Percentiles rank a stretch among this genome's conserved stretches.
Evolutionary conservation across 1,284 basidiomycete species (phyloP).

Genomic region (Austropuccinia psidii): DNA sequence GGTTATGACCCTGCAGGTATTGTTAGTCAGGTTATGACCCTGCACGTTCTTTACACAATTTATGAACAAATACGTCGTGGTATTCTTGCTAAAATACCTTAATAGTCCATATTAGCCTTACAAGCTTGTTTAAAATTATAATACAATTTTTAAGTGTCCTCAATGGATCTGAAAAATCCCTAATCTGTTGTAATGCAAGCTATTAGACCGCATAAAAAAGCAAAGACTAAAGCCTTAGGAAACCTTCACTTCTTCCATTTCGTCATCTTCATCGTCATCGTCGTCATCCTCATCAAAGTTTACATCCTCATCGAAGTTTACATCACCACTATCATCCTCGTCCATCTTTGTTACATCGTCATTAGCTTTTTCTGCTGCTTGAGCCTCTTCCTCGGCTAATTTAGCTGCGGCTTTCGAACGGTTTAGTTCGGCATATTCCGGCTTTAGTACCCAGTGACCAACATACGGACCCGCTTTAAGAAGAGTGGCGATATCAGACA

Average conservation of each 20-base stretch:
- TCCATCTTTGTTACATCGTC: not conserved
- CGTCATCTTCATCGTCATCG: slow-evolving; percentile 19
- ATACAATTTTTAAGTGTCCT: no score
- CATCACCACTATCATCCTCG: slow-evolving; percentile 32
- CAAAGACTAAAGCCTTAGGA: no score
- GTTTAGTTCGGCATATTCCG: slow-evolving; percentile 33
- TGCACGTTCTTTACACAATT: no score
- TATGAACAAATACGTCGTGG: no score
- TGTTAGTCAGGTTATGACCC: no score
- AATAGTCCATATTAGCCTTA: no score
- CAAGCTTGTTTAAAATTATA: no score
- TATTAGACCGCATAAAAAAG: no score
- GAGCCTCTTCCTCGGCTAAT: slow-evolving; percentile 23
- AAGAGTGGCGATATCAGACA: slow-evolving; percentile 70
- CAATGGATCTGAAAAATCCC: no score
- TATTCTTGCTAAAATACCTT: no score
- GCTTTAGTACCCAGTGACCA: slow-evolving; percentile 49
- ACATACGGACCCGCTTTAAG: slow-evolving; percentile 64
- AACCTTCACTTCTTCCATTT: slow-evolving; percentile 30
- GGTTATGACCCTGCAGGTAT: no score
- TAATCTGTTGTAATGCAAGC: no score
- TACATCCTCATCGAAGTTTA: slow-evolving; percentile 14
- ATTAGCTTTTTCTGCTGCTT: not conserved
- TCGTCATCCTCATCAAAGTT: slow-evolving; percentile 33
- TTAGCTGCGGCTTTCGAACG: slow-evolving; percentile 19